Conservation (phyloP, 116 monocot genomes). For the Zostera marina region DNA sequence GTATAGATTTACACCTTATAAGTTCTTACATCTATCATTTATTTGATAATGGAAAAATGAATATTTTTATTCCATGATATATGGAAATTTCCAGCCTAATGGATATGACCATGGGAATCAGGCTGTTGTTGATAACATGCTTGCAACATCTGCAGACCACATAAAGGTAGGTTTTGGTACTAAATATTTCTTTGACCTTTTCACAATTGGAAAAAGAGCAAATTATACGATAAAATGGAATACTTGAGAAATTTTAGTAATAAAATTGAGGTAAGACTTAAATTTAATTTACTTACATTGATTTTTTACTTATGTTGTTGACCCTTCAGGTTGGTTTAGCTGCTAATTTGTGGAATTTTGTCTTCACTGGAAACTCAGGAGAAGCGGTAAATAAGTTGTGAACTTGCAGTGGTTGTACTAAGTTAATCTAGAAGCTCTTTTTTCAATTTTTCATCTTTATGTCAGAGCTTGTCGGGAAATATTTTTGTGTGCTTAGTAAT, state of each 20-base stretch:
- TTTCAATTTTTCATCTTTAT: not conserved
- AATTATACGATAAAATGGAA: too few species aligned
- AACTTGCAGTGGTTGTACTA: not conserved
- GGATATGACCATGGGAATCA: slow-evolving; percentile 52
- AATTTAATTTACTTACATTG: too few species aligned
- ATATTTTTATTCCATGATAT: not conserved
- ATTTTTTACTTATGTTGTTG: too few species aligned
- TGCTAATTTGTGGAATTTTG: slow-evolving; percentile 57
- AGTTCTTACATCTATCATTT: not conserved
- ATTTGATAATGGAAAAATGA: not conserved
- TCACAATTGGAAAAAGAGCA: not conserved
- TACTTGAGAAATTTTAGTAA: too few species aligned
- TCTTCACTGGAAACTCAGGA: slow-evolving; percentile 44
- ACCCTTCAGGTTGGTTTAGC: slow-evolving; percentile 57
- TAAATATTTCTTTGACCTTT: not conserved
- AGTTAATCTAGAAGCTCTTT: not conserved
- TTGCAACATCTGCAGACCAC: slow-evolving; percentile 43
- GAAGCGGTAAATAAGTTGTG: slow-evolving; percentile 24
- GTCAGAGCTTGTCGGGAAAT: not conserved
- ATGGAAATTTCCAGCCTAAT: slow-evolving; percentile 47
- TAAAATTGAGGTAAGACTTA: too few species aligned
- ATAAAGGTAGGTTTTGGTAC: slow-evolving; percentile 57
- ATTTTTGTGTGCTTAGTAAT: not conserved
- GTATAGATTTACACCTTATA: not conserved
- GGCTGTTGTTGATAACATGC: slow-evolving; percentile 21